A percentile compares a stretch with the other conserved stretches of the same genome.
Evolutionary conservation across 306 rosid genomes (phyloP).

Genomic region (Prunus persica): DNA sequence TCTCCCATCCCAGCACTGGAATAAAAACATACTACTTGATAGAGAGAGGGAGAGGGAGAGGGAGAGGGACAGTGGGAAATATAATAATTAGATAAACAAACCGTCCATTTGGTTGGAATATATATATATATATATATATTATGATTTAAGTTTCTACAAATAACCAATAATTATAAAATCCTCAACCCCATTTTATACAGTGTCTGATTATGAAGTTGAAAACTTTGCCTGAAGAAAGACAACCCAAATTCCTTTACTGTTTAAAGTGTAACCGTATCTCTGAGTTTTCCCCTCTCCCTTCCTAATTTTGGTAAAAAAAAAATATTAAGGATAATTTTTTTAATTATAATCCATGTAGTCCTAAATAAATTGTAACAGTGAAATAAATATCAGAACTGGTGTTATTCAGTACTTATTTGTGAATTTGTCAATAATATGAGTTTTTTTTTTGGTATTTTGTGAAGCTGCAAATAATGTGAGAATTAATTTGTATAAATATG

Average conservation of each 20-base stretch:
- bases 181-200: background rate
- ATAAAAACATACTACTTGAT: slow-evolving; percentile 11
- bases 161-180: background rate
- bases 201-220: background rate
- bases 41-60: slow-evolving; percentile 1
- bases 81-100: background rate
- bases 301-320: no score
- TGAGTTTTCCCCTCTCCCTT: no score
- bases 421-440: no score
- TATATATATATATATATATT: background rate
- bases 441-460: no score
- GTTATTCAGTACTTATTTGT: no score
- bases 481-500: background rate
- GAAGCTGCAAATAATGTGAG: background rate
- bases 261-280: background rate
- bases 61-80: background rate
- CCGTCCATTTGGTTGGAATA: background rate
- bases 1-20: background rate
- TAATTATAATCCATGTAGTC: no score
- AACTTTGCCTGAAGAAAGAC: background rate
- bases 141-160: background rate
- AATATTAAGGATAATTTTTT: no score
- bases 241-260: background rate
- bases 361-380: no score
- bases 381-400: no score